Conservation (phyloP, 495 filamentous ascomycete genomes). For the Articulospora tetracladia region DNA sequence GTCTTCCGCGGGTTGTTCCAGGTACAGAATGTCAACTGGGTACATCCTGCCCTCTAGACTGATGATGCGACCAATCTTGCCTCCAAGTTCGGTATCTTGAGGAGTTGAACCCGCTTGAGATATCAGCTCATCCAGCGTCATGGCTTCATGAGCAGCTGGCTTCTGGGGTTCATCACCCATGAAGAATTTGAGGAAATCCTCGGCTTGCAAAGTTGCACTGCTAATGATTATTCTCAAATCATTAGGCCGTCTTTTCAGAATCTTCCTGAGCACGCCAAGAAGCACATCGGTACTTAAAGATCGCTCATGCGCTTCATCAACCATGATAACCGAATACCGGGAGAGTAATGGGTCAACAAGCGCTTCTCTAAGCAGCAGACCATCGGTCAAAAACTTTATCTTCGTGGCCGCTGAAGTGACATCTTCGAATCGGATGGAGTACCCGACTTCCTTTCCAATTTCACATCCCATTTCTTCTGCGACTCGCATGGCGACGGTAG, state of each 20-base stretch:
- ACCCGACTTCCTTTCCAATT: conserved; percentile 91
- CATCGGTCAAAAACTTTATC: conserved; percentile 97
- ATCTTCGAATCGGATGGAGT: conserved; percentile 96
- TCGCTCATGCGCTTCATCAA: conserved; percentile 96
- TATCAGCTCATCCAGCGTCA: conserved; percentile 25
- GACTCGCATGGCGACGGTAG: conserved; percentile 84
- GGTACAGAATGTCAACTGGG: conserved; percentile 84
- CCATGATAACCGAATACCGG: conserved; percentile 95
- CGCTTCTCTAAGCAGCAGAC: conserved; percentile 88
- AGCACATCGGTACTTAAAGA: conserved; percentile 93
- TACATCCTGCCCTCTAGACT: conserved; percentile 89
- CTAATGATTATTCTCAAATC: conserved; percentile 89
- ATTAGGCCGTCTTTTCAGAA: conserved; percentile 65
- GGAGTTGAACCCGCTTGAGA: conserved; percentile 23
- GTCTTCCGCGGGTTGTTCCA: conserved; percentile 76
- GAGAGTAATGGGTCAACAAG: conserved; percentile 90
- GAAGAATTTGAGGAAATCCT: conserved; percentile 86
- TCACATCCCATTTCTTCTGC: conserved; percentile 91
- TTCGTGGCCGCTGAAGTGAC: conserved; percentile 80
- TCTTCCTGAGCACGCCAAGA: conserved; percentile 92
- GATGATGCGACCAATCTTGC: conserved; percentile 67
- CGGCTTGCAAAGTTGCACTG: conserved; percentile 90
- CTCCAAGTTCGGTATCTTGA: conserved; percentile 21
- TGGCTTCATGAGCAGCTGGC: conserved; percentile 16
- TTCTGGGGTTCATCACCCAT: conserved; percentile 34